Percentiles rank a stretch among this genome's conserved stretches.
Evolutionary conservation across 345 rosid species (phyloP).

Genomic region (Euphorbia lathyris): DNA sequence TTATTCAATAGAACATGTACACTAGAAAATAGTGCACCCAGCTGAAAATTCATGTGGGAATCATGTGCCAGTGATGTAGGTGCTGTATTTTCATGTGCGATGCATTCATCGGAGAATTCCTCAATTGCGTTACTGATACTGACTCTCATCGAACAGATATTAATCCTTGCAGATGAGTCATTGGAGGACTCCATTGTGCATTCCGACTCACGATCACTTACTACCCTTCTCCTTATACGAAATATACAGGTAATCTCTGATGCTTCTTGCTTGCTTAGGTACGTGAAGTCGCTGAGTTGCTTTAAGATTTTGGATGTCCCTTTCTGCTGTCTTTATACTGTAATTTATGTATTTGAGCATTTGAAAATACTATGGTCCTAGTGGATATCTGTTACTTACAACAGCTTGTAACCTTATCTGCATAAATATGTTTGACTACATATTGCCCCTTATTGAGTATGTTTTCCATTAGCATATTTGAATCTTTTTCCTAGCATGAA

Average conservation of each 20-base stretch:
- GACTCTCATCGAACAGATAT: conserved; percentile 68
- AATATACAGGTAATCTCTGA: conserved; percentile 69
- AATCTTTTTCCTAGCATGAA: neutral
- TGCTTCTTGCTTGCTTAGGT: conserved; percentile 4
- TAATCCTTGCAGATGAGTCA: conserved; percentile 97
- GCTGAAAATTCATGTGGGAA: no score
- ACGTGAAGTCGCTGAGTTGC: neutral
- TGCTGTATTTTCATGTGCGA: neutral
- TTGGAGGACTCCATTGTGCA: conserved; percentile 90
- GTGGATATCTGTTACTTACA: neutral
- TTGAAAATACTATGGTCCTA: neutral
- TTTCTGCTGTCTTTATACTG: neutral
- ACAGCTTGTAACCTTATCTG: neutral
- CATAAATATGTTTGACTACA: no score
- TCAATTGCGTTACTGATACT: conserved; percentile 29
- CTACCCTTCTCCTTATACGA: conserved; percentile 93
- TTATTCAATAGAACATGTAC: neutral
- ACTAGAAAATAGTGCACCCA: no score
- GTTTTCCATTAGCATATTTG: no score
- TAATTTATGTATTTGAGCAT: neutral
- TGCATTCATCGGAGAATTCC: neutral
- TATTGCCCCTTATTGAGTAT: neutral
- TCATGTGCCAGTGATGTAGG: neutral
- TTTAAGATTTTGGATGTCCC: neutral
- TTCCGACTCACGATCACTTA: conserved; percentile 91